Evolutionary conservation across 768 basidiomycete genomes (phyloP).

Genomic region (Gautieria morchelliformis): DNA sequence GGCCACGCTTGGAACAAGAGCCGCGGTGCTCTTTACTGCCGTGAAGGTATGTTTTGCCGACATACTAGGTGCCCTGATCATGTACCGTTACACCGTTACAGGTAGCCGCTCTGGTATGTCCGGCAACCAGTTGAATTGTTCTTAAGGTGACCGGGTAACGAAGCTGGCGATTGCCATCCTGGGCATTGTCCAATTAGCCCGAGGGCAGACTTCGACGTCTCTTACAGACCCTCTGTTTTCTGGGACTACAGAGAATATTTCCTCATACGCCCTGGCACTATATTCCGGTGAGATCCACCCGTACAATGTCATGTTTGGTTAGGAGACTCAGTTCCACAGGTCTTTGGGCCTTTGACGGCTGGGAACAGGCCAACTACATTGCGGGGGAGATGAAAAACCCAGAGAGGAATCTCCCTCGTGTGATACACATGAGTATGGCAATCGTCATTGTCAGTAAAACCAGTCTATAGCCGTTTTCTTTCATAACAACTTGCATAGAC

Average conservation of each 20-base stretch:
- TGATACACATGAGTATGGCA: constrained; percentile 85
- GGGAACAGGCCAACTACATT: constrained; percentile 90
- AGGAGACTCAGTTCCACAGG: not conserved
- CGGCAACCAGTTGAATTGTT: not conserved
- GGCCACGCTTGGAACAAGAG: constrained; percentile 66
- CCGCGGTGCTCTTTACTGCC: constrained; percentile 78
- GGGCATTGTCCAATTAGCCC: constrained; percentile 65
- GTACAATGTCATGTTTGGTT: not conserved
- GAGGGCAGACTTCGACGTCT: constrained; percentile 62
- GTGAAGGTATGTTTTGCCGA: constrained; percentile 56
- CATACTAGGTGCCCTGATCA: constrained; percentile 6
- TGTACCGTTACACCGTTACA: constrained; percentile 18
- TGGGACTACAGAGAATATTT: constrained; percentile 67
- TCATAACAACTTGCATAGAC: constrained; percentile 28
- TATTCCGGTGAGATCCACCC: constrained; percentile 58
- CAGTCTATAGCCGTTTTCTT: not conserved
- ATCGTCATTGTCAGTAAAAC: constrained; percentile 54
- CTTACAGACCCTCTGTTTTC: constrained; percentile 61
- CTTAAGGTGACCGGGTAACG: constrained; percentile 1
- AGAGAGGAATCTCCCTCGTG: constrained; percentile 77
- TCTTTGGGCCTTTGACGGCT: constrained; percentile 93
- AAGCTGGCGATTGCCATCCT: constrained; percentile 54
- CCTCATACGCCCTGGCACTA: constrained; percentile 83
- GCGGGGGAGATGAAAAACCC: constrained; percentile 81
- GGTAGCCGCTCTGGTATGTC: constrained; percentile 57